These are phyloP conservation scores for Nannochloropsis gaditana DNA, from an alignment of 108 stramenopile species.

Conservation along the genomic window DNA sequence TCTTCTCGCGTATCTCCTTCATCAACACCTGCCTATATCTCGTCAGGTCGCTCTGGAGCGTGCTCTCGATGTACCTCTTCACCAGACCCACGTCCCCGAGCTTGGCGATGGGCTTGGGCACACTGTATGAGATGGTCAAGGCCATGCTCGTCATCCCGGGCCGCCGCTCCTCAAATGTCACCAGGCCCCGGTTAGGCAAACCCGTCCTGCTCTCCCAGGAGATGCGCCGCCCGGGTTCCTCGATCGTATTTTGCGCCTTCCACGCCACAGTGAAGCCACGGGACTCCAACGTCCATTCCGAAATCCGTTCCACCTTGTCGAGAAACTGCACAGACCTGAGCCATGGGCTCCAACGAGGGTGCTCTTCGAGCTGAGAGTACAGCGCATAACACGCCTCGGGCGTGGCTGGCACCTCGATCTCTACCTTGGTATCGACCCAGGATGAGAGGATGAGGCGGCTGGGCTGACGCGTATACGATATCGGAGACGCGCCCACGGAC, in stretches of 20 bases:
- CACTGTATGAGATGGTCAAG: neutral
- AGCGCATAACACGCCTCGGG: slow-evolving; percentile 3
- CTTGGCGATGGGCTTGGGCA: slow-evolving; percentile 23
- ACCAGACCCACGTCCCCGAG: neutral
- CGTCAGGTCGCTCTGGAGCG: neutral
- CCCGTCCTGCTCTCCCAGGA: slow-evolving; percentile 23
- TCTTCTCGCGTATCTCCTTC: neutral
- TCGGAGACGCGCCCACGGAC: too few relatives aligned
- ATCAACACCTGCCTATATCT: neutral
- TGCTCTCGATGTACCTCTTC: neutral
- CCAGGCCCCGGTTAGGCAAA: slow-evolving; percentile 13
- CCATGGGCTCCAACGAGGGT: slow-evolving; percentile 25
- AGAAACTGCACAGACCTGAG: neutral
- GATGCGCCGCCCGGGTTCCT: neutral
- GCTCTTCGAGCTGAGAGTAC: slow-evolving; percentile 28
- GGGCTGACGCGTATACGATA: neutral
- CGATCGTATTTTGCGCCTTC: slow-evolving; percentile 23
- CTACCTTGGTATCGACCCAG: slow-evolving; percentile 8
- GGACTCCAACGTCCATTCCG: slow-evolving; percentile 3
- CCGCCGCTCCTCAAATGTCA: neutral
- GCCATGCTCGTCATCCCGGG: slow-evolving; percentile 21
- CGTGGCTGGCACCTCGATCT: slow-evolving; percentile 1
- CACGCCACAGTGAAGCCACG: slow-evolving; percentile 20
- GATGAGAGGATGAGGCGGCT: neutral
- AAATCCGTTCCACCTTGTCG: slow-evolving; percentile 1